Evolutionary conservation across 441 rosid species (phyloP).

Genomic region (Euphorbia corollata): DNA sequence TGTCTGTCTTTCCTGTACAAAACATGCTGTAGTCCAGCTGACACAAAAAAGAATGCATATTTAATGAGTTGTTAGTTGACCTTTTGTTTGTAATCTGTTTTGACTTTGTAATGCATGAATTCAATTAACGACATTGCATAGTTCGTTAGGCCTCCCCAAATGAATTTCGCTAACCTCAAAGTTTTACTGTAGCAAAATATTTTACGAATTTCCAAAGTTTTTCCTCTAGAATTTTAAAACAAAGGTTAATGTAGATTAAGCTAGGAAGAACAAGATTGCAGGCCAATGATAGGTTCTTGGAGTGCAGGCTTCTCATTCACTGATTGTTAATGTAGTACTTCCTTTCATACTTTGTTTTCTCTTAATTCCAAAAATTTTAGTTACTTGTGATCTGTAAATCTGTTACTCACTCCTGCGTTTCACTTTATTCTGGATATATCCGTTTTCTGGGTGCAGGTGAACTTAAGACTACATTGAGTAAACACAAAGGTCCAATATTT

Average conservation of each 20-base stretch:
- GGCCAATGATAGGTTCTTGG: not conserved
- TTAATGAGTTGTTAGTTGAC: not conserved
- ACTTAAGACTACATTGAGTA: conserved; percentile 68
- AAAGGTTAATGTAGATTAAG: not conserved
- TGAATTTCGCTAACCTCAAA: not conserved
- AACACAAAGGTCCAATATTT: conserved; percentile 93
- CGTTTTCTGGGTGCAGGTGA: conserved; percentile 46
- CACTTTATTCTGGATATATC: conserved; percentile 3
- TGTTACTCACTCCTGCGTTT: not conserved
- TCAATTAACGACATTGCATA: not conserved
- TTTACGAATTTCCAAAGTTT: not conserved
- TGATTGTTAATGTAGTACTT: not conserved
- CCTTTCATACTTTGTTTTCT: not conserved
- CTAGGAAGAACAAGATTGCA: conserved; percentile 3
- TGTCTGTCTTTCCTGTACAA: conserved; percentile 3
- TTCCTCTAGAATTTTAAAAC: not conserved
- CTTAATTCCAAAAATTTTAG: not conserved
- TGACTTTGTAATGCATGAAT: not conserved
- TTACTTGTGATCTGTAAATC: conserved; percentile 1
- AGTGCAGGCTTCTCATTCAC: conserved; percentile 5
- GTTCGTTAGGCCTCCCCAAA: not conserved
- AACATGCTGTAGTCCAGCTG: not conserved
- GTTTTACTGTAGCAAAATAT: not conserved
- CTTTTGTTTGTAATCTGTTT: not conserved
- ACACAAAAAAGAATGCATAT: not conserved